These are phyloP conservation scores for Osmanthus fragrans DNA, from an alignment of 257 asterid species.

Conservation along the genomic window DNA sequence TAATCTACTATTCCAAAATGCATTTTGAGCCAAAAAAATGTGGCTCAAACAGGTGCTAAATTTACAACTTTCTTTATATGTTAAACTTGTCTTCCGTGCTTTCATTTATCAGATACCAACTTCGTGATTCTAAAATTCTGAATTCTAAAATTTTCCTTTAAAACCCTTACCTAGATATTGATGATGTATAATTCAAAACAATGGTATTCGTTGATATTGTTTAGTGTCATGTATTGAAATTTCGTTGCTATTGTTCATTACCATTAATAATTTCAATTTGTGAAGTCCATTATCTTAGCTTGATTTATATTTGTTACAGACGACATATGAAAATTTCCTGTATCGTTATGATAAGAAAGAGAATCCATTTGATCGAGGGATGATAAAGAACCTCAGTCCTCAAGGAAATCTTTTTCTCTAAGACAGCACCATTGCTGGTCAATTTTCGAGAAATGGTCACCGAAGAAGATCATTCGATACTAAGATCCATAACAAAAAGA, in stretches of 20 bases:
- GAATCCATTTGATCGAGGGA: constrained; percentile 69
- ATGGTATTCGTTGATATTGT: too few species aligned
- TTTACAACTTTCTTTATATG: not conserved
- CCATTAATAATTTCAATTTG: too few species aligned
- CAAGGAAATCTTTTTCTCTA: constrained; percentile 60
- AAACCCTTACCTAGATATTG: not conserved
- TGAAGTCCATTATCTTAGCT: too few species aligned
- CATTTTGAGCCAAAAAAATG: too few species aligned
- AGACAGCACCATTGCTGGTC: constrained; percentile 45
- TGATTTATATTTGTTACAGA: constrained; percentile 41
- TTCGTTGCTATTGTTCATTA: too few species aligned
- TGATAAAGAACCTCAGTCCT: constrained; percentile 56
- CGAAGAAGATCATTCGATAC: constrained; percentile 50
- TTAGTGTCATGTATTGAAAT: too few species aligned
- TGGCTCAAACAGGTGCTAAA: too few species aligned
- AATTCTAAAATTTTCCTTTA: not conserved
- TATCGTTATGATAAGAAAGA: constrained; percentile 81
- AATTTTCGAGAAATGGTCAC: constrained; percentile 74
- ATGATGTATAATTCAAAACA: too few species aligned
- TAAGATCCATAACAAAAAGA: constrained; percentile 43
- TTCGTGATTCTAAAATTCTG: too few species aligned
- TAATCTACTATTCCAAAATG: too few species aligned
- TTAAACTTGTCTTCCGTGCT: not conserved
- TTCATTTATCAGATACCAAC: not conserved
- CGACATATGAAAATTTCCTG: constrained; percentile 85